Conservation (phyloP, 805 yeast genomes). For the Wickerhamiella bombiphila region DNA sequence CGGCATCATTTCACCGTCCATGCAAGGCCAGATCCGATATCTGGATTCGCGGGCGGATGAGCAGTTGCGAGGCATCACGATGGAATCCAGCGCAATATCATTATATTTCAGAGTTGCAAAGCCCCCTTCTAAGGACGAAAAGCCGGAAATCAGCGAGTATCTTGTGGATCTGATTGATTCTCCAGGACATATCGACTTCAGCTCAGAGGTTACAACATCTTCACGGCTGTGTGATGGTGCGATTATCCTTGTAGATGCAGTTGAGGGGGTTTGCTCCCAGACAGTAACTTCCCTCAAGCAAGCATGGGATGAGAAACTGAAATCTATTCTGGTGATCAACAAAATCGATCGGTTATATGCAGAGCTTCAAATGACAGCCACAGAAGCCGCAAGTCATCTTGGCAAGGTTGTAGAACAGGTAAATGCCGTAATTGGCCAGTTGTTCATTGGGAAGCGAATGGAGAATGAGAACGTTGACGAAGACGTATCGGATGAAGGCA, state of each 20-base stretch:
- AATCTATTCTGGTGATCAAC: conserved; percentile 77
- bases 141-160: conserved; percentile 44
- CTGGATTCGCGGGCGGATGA: conserved; percentile 92
- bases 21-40: conserved; percentile 91
- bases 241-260: conserved; percentile 85
- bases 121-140: conserved; percentile 13
- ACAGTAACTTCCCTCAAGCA: conserved; percentile 85
- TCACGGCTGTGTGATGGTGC: conserved; percentile 96
- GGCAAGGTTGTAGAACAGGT: conserved; percentile 77
- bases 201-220: conserved; percentile 91
- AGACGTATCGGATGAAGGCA: conserved; percentile 67
- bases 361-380: conserved; percentile 69
- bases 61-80: conserved; percentile 89
- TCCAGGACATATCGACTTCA: conserved; percentile 98
- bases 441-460: conserved; percentile 62
- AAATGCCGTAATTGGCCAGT: conserved; percentile 85
- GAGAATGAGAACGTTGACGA: conserved; percentile 28
- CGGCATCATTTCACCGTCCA: conserved; percentile 85
- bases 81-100: conserved; percentile 89
- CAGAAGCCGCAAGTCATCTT: conserved; percentile 74
- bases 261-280: conserved; percentile 97
- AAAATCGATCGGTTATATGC: conserved; percentile 76
- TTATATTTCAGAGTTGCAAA: conserved; percentile 53
- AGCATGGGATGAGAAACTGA: conserved; percentile 85
- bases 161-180: conserved; percentile 88